Percentiles rank a stretch among this genome's conserved stretches.
Evolutionary conservation across 331 rosid genomes (phyloP).

Genomic region (Erythrophleum ivorense): DNA sequence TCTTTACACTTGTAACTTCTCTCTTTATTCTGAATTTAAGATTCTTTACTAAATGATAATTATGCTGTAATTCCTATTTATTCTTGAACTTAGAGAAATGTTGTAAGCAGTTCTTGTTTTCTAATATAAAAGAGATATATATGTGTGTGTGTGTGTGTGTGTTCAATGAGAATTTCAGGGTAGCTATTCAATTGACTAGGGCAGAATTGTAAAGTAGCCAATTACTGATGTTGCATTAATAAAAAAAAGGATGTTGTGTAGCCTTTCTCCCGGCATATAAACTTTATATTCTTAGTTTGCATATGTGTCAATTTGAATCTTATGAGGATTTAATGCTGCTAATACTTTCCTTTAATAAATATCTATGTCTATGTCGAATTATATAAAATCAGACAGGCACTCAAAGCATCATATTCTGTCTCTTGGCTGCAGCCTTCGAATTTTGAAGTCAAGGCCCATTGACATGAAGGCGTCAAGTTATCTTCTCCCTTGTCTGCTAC

Average conservation of each 20-base stretch:
- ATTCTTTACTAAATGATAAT: neutral
- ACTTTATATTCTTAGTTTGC: neutral
- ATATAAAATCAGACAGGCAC: slow-evolving; percentile 2
- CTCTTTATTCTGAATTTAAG: neutral
- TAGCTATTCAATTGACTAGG: slow-evolving; percentile 11
- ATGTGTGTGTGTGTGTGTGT: neutral
- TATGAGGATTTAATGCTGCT: slow-evolving; percentile 1
- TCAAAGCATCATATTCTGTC: neutral
- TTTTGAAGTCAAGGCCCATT: neutral
- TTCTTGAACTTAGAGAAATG: neutral
- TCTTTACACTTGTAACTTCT: slow-evolving; percentile 6
- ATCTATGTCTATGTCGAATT: neutral
- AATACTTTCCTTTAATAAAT: slow-evolving; percentile 16
- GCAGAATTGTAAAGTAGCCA: slow-evolving; percentile 3
- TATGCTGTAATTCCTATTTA: slow-evolving; percentile 12
- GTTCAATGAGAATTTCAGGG: slow-evolving; percentile 4
- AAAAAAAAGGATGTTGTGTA: neutral
- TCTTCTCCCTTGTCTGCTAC: neutral
- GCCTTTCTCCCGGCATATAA: neutral
- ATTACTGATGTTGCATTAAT: slow-evolving; percentile 8
- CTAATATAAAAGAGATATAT: slow-evolving; percentile 15
- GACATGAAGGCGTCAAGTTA: neutral
- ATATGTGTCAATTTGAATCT: slow-evolving; percentile 18
- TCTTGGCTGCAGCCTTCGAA: slow-evolving; percentile 24
- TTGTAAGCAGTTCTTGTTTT: neutral